These are phyloP conservation scores for Phanerochaete sordida DNA, from an alignment of 768 basidiomycete genomes.

Conservation along the genomic window DNA sequence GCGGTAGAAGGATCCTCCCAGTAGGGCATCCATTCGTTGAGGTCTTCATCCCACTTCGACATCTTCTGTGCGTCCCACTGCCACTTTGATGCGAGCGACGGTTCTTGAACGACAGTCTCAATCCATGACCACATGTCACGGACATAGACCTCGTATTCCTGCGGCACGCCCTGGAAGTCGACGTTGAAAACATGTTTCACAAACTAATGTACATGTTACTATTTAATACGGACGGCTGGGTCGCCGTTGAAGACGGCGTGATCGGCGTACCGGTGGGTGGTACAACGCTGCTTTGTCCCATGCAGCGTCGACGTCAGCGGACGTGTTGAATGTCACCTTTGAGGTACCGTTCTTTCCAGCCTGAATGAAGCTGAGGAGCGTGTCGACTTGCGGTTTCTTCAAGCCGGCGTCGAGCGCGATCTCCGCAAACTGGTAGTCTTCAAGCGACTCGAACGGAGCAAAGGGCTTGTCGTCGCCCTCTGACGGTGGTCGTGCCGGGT, in stretches of 20 bases:
- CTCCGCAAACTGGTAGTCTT: too few relatives aligned
- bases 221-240: neutral
- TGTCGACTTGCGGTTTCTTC: too few relatives aligned
- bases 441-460: too few relatives aligned
- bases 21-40: slow-evolving; percentile 5
- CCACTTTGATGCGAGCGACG: slow-evolving; percentile 11
- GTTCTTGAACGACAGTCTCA: slow-evolving; percentile 6
- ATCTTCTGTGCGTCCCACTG: slow-evolving; percentile 13
- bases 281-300: slow-evolving; percentile 2
- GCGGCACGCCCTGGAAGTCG: neutral
- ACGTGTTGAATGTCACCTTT: neutral
- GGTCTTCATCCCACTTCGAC: slow-evolving; percentile 10
- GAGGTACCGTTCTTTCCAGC: too few relatives aligned
- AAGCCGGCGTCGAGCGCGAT: too few relatives aligned
- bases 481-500: too few relatives aligned
- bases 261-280: slow-evolving; percentile 7
- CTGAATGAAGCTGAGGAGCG: too few relatives aligned
- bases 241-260: neutral
- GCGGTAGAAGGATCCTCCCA: slow-evolving; percentile 16
- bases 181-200: neutral
- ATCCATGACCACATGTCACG: slow-evolving; percentile 13
- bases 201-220: neutral
- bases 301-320: neutral
- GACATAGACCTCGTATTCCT: slow-evolving; percentile 2
- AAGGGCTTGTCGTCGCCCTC: too few relatives aligned